Percentiles rank a stretch among this genome's conserved stretches.
These are phyloP conservation scores for Turritis glabra DNA, from an alignment of 345 rosid genomes.

Conservation along the genomic window DNA sequence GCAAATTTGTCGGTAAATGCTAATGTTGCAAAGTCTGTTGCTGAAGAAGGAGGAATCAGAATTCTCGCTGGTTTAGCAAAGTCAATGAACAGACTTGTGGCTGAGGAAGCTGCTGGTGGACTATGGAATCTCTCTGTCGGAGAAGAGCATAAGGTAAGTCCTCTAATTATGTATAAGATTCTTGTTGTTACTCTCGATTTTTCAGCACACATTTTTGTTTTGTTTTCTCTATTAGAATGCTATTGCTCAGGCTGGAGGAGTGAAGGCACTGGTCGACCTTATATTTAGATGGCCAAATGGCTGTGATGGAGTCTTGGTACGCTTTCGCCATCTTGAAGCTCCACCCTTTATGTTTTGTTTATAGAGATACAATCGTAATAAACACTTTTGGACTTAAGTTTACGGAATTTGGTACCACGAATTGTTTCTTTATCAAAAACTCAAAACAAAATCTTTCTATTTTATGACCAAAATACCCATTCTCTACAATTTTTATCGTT, in stretches of 20 bases:
- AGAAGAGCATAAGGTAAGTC: conserved; percentile 83
- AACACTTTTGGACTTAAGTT: background rate
- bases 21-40: conserved; percentile 80
- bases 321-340: conserved; percentile 7
- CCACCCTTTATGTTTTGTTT: conserved; percentile 4
- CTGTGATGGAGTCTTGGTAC: conserved; percentile 80
- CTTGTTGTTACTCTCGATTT: conserved; percentile 1
- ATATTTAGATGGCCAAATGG: conserved; percentile 77
- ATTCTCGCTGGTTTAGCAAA: conserved; percentile 69
- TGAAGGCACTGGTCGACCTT: conserved; percentile 74
- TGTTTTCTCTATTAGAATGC: conserved; percentile 49
- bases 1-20: conserved; percentile 85
- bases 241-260: conserved; percentile 81
- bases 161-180: background rate
- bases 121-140: conserved; percentile 91
- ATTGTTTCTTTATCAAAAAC: background rate
- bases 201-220: background rate
- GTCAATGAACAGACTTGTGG: conserved; percentile 79
- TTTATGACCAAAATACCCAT: background rate
- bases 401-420: background rate
- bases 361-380: background rate
- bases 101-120: conserved; percentile 93
- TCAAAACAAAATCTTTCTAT: background rate
- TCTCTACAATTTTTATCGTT: background rate
- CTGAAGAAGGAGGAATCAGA: conserved; percentile 76